Percentiles rank a stretch among this genome's conserved stretches.
phyloP scores from a whole-genome alignment of 192 early-diverging fungal species.

The Dissophora globulifera region DNA sequence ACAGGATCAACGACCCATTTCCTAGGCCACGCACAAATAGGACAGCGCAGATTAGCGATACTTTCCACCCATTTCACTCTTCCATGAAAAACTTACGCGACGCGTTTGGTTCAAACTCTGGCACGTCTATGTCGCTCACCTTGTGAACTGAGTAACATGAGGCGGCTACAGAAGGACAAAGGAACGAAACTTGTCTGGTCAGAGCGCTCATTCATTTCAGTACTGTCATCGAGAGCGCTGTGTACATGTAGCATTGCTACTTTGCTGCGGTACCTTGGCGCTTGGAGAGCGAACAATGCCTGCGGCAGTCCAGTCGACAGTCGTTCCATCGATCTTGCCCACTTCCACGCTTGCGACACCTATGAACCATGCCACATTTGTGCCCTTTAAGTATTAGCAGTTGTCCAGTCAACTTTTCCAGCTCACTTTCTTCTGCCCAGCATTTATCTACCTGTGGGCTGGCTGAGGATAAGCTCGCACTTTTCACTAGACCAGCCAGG shows the following conservation, averaged over 20 bases:
- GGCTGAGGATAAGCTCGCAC: slow-evolving; percentile 40
- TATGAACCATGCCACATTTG: not conserved
- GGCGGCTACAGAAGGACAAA: slow-evolving; percentile 11
- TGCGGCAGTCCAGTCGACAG: slow-evolving; percentile 10
- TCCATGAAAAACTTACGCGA: not conserved
- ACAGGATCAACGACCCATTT: slow-evolving; percentile 29
- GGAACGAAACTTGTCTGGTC: no score
- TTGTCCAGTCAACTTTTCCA: no score
- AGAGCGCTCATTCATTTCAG: no score
- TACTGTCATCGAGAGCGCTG: not conserved
- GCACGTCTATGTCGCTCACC: slow-evolving; percentile 12
- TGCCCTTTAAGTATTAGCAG: no score
- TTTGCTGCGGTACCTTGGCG: slow-evolving; percentile 21
- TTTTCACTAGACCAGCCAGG: slow-evolving; percentile 21
- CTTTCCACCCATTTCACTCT: no score
- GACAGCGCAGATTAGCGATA: no score
- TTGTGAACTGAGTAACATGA: slow-evolving; percentile 36
- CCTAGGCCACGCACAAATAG: no score
- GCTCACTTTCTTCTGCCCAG: no score
- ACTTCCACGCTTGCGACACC: slow-evolving; percentile 39
- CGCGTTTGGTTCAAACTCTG: not conserved
- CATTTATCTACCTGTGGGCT: slow-evolving; percentile 23
- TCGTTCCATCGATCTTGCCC: slow-evolving; percentile 19
- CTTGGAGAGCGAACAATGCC: slow-evolving; percentile 28
- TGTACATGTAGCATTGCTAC: not conserved